Percentiles rank a stretch among this genome's conserved stretches.
Evolutionary conservation across 2,329 filamentous ascomycete genomes (phyloP).

Genomic region (Periconia sp.): DNA sequence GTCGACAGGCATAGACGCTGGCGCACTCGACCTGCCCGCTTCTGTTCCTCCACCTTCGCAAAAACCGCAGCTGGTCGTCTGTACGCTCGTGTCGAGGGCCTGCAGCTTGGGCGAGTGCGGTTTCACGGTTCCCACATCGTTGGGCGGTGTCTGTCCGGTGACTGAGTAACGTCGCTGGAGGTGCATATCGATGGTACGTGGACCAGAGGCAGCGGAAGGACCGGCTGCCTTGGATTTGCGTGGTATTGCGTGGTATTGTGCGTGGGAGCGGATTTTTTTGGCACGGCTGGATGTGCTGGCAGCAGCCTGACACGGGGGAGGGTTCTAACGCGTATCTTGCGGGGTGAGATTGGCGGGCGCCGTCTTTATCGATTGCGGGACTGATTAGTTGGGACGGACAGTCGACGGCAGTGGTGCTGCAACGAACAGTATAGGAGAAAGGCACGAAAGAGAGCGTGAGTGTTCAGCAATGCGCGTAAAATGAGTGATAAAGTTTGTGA

Average conservation of each 20-base stretch:
- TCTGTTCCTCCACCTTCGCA: slow-evolving; percentile 27
- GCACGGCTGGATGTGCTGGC: slow-evolving; percentile 31
- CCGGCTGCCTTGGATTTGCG: not conserved
- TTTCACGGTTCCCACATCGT: slow-evolving; percentile 40
- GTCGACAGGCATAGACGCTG: not conserved
- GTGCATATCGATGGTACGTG: slow-evolving; percentile 34
- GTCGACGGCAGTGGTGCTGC: not conserved
- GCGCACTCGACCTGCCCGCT: slow-evolving; percentile 7
- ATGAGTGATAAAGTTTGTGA: not conserved
- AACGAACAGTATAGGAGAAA: not conserved
- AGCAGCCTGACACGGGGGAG: slow-evolving; percentile 18
- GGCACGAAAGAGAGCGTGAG: slow-evolving; percentile 5
- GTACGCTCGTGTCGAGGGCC: slow-evolving; percentile 42
- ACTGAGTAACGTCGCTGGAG: slow-evolving; percentile 46
- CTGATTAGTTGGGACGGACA: slow-evolving; percentile 1
- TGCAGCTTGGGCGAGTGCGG: slow-evolving; percentile 42
- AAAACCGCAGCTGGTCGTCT: slow-evolving; percentile 37
- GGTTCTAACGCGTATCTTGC: slow-evolving; percentile 31
- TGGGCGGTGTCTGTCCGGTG: slow-evolving; percentile 44
- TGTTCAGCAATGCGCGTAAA: slow-evolving; percentile 1
- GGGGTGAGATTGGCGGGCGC: slow-evolving; percentile 29
- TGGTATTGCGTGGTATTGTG: slow-evolving; percentile 3
- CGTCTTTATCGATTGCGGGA: slow-evolving; percentile 28
- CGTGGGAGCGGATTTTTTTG: no score
- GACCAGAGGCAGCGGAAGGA: slow-evolving; percentile 2